A percentile compares a stretch with the other conserved stretches of the same genome.
These are phyloP conservation scores for Sparassis latifolia DNA, from an alignment of 1,284 basidiomycete species.

Conservation along the genomic window DNA sequence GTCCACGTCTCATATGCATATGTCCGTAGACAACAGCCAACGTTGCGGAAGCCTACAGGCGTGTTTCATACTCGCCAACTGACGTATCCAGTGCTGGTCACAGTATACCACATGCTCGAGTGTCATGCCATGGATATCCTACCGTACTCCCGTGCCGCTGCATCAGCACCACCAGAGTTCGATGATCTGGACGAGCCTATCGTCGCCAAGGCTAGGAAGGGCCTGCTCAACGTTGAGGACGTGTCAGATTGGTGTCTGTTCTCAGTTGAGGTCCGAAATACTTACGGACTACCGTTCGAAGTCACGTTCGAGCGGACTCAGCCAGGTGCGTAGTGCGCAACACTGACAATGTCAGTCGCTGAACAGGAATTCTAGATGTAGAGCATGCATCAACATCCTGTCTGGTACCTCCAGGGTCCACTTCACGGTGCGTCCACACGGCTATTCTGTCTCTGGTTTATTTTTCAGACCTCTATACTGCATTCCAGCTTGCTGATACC, in stretches of 20 bases:
- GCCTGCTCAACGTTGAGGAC: conserved; percentile 37
- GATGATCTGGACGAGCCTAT: conserved; percentile 12
- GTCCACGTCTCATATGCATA: conserved; percentile 84
- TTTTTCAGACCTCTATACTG: not conserved
- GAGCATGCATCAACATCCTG: conserved; percentile 42
- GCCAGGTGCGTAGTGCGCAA: conserved; percentile 38
- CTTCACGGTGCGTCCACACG: conserved; percentile 51
- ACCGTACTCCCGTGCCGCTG: conserved; percentile 43
- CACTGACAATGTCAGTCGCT: not conserved
- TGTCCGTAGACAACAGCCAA: conserved; percentile 39
- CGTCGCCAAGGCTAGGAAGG: conserved; percentile 21
- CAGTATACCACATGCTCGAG: conserved; percentile 90
- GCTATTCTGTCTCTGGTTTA: not conserved
- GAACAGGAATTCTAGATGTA: conserved; percentile 25
- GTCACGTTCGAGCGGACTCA: conserved; percentile 67
- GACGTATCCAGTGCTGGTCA: conserved; percentile 80
- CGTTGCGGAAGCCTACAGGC: conserved; percentile 30
- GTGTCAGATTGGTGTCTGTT: conserved; percentile 77
- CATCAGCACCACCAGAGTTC: conserved; percentile 9
- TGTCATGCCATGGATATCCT: conserved; percentile 77
- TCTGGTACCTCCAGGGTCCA: conserved; percentile 79
- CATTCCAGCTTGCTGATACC: conserved; percentile 71
- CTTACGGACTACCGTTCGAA: conserved; percentile 85
- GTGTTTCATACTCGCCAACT: conserved; percentile 81
- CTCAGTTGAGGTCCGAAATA: conserved; percentile 82